A percentile compares a stretch with the other conserved stretches of the same genome.
phyloP scores from a whole-genome alignment of 2,329 filamentous ascomycete genomes.

The Mollisia scopiformis region DNA sequence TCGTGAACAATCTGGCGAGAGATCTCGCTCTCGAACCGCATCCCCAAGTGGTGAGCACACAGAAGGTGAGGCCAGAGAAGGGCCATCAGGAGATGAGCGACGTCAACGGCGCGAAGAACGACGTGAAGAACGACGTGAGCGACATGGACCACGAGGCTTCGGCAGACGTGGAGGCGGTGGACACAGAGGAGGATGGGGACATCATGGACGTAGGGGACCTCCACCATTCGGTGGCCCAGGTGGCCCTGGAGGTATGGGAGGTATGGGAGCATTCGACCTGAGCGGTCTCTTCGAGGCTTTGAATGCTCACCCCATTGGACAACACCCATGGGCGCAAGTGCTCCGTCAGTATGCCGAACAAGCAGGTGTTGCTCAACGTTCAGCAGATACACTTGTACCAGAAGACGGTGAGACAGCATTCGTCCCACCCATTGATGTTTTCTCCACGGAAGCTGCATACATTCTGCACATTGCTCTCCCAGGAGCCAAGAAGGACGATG shows the following conservation, averaged over 20 bases:
- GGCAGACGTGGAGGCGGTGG: background rate
- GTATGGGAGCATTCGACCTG: conserved; percentile 32
- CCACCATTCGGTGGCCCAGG: conserved; percentile 26
- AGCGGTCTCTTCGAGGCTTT: conserved; percentile 30
- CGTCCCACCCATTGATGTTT: conserved; percentile 72
- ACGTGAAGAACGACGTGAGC: too few relatives aligned
- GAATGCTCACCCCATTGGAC: conserved; percentile 28
- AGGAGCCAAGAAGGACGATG: conserved; percentile 77
- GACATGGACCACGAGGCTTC: background rate
- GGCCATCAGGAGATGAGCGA: conserved; percentile 1
- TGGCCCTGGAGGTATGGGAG: conserved; percentile 9
- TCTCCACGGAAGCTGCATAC: conserved; percentile 67
- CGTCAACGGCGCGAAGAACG: background rate
- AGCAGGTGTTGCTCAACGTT: conserved; percentile 26
- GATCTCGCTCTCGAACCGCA: conserved; percentile 15
- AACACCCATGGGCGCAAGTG: conserved; percentile 32
- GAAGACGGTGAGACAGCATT: conserved; percentile 48
- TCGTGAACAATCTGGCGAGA: background rate
- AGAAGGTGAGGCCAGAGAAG: conserved; percentile 14
- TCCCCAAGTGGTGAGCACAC: conserved; percentile 12
- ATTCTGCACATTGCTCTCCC: conserved; percentile 75
- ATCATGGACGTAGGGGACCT: conserved; percentile 24
- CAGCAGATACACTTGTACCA: conserved; percentile 27
- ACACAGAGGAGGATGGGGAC: conserved; percentile 17
- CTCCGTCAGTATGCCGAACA: conserved; percentile 31